Evolutionary conservation across 306 rosid species (phyloP).

Genomic region (Quercus alba): DNA sequence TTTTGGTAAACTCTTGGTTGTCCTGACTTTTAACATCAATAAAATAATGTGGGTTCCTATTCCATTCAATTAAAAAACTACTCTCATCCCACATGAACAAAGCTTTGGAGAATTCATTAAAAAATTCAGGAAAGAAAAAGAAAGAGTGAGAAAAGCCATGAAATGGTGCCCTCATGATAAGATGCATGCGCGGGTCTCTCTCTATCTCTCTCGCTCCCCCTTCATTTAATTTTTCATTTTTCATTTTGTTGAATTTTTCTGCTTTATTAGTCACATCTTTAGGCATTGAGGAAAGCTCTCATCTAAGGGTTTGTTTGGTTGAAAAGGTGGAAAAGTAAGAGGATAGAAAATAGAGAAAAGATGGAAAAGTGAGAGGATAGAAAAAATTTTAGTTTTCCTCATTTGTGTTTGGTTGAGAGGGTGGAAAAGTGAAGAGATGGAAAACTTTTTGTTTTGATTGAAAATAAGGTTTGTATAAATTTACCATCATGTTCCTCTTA

Average conservation of each 20-base stretch:
- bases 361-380: no score
- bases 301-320: neutral
- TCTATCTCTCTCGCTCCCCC: neutral
- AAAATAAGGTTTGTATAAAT: no score
- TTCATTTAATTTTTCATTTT: neutral
- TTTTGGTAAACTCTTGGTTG: neutral
- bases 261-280: neutral
- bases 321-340: no score
- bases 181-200: neutral
- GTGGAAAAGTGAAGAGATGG: no score
- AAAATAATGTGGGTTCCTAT: neutral
- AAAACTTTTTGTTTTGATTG: no score
- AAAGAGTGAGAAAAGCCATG: neutral
- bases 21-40: neutral
- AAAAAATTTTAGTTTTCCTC: no score
- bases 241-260: neutral
- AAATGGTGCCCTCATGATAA: neutral
- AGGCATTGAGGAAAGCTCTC: neutral
- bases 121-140: neutral
- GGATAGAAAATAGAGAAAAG: no score
- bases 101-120: neutral
- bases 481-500: no score
- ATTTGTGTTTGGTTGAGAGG: no score
- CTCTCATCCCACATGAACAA: neutral
- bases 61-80: neutral